Evolutionary conservation across 2,329 filamentous ascomycete genomes (phyloP), one percentile per base, ranked within the genome.

Genomic region (Apiospora saccharicola): DNA sequence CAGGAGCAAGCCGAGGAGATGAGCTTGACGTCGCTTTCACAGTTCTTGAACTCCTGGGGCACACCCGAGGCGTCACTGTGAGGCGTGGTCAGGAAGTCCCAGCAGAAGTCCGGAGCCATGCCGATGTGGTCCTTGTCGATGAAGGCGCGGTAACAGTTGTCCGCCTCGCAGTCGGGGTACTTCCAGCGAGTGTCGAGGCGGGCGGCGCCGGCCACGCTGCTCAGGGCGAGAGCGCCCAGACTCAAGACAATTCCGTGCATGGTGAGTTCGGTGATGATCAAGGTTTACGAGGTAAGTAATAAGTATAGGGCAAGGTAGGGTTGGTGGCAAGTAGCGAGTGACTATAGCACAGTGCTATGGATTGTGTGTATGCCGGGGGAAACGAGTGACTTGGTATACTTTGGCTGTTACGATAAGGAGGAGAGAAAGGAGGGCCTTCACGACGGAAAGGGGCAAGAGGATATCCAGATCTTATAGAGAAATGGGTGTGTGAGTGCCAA

Each of bases 161-260:
- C 68, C 10, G 14, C 8, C 19, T 70, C 47, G 68, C 68, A 70
- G 68, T 49, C 44, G 4, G 26, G 26, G 47, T 51, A 49, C 43
- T 30, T 49, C 37, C 26, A 49, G 57, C 34, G 26, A 14, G 30
- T 24, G 37, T 49, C 44, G 47, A 51, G 19, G 53, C 69, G 64
- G 53, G 51, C 53, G 49, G 71, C 71, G 44, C n/a, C 19, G 68
- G 68, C 68, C 12, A 53, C 8, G 71, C 71, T 57, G 57, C 34
- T 43, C n/a, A 72, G 68, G 68, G 71, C 71, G 44, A 72, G 71
- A 41, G 61, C 57, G 68, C 67, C 67, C 44, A 69, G 10, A 19
- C 44, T 37, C 67, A 69, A 4, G 67, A 41, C 41, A 46, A 49
- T 72, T 41, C 57, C 49, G 46, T n/a, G 34, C 68, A 61, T 37